phyloP scores from a whole-genome alignment of 176 grass and related monocot genomes.

The Chrysopogon serrulatus region DNA sequence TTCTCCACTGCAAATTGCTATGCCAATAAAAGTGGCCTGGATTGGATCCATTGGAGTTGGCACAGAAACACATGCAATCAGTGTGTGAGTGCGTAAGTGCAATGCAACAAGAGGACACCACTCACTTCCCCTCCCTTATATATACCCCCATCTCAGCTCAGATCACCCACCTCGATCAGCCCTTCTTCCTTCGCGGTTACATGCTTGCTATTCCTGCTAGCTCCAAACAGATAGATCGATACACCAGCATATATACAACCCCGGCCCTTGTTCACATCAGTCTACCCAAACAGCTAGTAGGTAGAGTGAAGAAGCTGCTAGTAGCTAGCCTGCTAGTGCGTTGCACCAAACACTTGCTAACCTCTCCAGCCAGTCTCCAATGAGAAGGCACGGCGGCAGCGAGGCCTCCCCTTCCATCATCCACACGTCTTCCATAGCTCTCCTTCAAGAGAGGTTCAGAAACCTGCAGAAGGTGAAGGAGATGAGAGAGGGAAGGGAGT shows the following conservation, averaged over 20 bases:
- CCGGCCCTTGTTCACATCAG: not conserved
- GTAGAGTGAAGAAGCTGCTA: constrained; percentile 6
- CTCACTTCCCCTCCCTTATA: constrained; percentile 33
- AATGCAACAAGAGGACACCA: constrained; percentile 77
- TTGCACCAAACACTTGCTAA: constrained; percentile 28
- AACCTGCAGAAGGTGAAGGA: constrained; percentile 89
- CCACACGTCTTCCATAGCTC: constrained; percentile 84
- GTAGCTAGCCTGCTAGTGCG: not conserved
- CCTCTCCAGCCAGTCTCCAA: constrained; percentile 2
- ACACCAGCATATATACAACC: constrained; percentile 9
- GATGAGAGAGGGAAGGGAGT: constrained; percentile 73
- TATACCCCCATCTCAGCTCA: constrained; percentile 31
- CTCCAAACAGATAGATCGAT: constrained; percentile 3
- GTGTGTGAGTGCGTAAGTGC: constrained; percentile 24
- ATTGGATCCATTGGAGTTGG: constrained; percentile 59
- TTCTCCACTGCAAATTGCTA: constrained; percentile 28
- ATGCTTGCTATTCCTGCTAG: not conserved
- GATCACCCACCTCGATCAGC: not conserved
- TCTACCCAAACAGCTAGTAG: constrained; percentile 24
- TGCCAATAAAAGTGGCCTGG: constrained; percentile 29
- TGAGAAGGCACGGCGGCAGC: constrained; percentile 62
- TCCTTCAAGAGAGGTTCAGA: constrained; percentile 96
- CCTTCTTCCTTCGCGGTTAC: not conserved
- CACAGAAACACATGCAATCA: constrained; percentile 78
- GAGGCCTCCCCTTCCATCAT: constrained; percentile 44